These are phyloP conservation scores for Scenedesmus sp. DNA, from an alignment of 163 green algal genomes.

Conservation along the genomic window DNA sequence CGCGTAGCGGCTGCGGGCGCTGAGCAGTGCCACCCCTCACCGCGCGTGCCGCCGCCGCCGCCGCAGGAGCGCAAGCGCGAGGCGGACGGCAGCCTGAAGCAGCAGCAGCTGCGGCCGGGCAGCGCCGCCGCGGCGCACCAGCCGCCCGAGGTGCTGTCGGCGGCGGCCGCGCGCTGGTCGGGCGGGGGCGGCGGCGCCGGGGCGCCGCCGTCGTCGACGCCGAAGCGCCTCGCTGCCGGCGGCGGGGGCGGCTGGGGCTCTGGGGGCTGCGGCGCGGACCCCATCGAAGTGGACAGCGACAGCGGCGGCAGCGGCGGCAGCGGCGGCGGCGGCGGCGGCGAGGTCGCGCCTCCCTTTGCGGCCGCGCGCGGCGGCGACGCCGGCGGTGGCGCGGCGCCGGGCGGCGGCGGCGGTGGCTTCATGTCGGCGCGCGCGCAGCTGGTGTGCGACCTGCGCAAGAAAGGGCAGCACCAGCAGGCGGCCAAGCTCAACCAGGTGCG, in stretches of 20 bases:
- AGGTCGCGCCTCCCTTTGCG: no score
- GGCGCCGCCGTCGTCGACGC: no score
- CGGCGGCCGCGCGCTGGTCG: no score
- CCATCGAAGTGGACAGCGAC: not conserved
- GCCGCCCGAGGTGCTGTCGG: no score
- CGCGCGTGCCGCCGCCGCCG: not conserved
- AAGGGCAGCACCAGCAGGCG: conserved; percentile 56
- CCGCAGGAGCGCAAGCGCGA: conserved; percentile 43
- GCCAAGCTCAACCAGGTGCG: conserved; percentile 40
- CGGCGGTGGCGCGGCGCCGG: not conserved
- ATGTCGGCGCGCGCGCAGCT: conserved; percentile 59
- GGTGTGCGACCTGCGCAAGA: conserved; percentile 56
- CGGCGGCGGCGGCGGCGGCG: no score
- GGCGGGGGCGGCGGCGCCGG: no score
- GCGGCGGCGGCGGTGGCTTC: conserved; percentile 49
- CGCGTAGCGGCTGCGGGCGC: no score
- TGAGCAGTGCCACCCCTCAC: no score
- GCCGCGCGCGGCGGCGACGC: no score
- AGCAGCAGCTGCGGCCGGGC: conserved; percentile 11
- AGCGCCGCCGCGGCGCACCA: not conserved
- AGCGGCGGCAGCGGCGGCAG: not conserved
- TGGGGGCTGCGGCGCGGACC: no score
- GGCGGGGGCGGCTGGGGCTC: no score
- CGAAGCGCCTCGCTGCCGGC: conserved; percentile 10
- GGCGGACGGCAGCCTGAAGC: conserved; percentile 13